Evolutionary conservation across 495 filamentous ascomycete species (phyloP), one percentile per base, ranked within the genome.

Genomic region (Penicillium verhagenii): DNA sequence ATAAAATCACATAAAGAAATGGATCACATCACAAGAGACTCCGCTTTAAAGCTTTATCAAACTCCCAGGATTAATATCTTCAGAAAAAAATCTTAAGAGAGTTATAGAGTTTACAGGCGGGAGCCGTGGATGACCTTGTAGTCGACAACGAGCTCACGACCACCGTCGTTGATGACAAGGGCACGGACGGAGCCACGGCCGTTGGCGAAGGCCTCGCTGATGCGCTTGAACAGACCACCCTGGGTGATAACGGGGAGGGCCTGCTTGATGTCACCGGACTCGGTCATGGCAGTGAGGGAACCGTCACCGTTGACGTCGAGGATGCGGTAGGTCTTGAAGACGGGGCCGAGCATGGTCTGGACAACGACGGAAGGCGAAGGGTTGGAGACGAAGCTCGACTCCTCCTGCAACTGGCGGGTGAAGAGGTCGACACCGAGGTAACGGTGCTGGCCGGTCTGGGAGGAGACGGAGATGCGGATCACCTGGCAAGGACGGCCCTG

Each of bases 281-380:
- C 88, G 62, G 87, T 91, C 87, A 91, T 90, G 70, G 87, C 86
- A 52, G 89, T 86, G 46, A 91, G 81, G 72, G 77, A 76, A 65
- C 89, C 88, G 61, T 90, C 87, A 56, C 96, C 91, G 75, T 91
- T 90, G 78, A 98, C 87, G 79, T 98, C 94, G 35, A 98, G 88
- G 69, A 98, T 92, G 72, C 94, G 91, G 86, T 98, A 98, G 81
- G 96, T 96, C 89, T 97, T 97, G 91, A 96, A 97, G 81, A 98
- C 89, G 39, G 94, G 94, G 65, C 94, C 94, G 53, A 96, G 90
- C 90, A 98, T 97, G 79, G 93, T 97, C 86, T 98, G 94, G 68
- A 98, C 92, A 40, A 97, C 86, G 52, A 98, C 94, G 54, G 89
- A 95, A 63, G 94, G 93, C 47, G 88, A 88, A 50, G 94, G 94